These are phyloP conservation scores for Tricholomella constricta DNA, from an alignment of 768 basidiomycete genomes.

Conservation along the genomic window DNA sequence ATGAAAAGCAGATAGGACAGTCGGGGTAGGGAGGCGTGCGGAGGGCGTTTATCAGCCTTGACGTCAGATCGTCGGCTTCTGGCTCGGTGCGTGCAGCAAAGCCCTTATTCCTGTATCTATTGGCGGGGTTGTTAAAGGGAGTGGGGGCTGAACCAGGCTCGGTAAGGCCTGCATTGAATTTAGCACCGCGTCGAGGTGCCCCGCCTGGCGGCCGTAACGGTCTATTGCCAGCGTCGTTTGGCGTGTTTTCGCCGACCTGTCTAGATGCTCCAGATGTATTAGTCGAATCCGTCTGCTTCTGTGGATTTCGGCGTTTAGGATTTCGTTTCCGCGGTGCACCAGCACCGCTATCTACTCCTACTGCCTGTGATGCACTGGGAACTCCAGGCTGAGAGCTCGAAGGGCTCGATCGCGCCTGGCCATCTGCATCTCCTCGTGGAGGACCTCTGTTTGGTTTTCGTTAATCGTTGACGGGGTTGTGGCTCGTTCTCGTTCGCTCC, in stretches of 20 bases:
- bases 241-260: neutral
- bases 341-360: neutral
- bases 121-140: conserved; percentile 4
- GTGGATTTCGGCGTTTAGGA: conserved; percentile 2
- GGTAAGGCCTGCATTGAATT: conserved; percentile 35
- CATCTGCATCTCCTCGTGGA: conserved; percentile 1
- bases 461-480: conserved; percentile 1
- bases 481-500: conserved; percentile 6
- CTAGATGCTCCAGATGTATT: neutral
- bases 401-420: conserved; percentile 4
- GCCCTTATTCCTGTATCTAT: conserved; percentile 2
- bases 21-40: conserved; percentile 74
- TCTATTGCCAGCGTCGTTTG: neutral
- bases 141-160: conserved; percentile 6
- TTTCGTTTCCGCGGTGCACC: conserved; percentile 2
- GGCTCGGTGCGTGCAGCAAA: conserved; percentile 19
- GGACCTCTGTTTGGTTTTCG: neutral
- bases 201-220: neutral
- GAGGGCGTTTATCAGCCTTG: conserved; percentile 65
- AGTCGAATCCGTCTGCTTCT: neutral
- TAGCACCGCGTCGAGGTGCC: conserved; percentile 29
- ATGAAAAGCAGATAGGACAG: conserved; percentile 82
- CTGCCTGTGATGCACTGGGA: neutral
- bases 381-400: neutral
- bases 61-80: conserved; percentile 70